phyloP scores from a whole-genome alignment of 1,284 basidiomycete genomes.

The Puccinia hordei region DNA sequence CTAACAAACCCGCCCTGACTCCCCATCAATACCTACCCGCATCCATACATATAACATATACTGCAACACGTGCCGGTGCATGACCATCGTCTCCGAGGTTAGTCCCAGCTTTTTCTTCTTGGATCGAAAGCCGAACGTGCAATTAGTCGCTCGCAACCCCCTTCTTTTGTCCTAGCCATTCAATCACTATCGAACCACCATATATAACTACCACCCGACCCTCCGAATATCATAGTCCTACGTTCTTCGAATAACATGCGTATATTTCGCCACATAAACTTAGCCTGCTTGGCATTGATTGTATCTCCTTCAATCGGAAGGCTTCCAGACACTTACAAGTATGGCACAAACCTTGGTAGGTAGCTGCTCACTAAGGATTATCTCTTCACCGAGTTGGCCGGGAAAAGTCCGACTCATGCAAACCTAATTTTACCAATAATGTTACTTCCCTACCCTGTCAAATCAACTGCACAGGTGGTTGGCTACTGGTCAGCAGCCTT shows the following conservation, averaged over 20 bases:
- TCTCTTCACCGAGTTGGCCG: neutral
- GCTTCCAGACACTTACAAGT: slow-evolving; percentile 26
- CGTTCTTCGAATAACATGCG: neutral
- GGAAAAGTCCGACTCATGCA: neutral
- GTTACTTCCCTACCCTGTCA: neutral
- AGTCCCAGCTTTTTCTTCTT: too few species aligned
- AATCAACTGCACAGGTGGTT: slow-evolving; percentile 29
- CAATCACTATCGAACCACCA: too few species aligned
- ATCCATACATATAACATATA: too few species aligned
- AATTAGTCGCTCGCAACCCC: too few species aligned
- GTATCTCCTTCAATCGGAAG: neutral
- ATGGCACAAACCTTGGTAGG: slow-evolving; percentile 31
- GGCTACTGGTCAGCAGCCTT: slow-evolving; percentile 35
- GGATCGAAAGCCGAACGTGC: too few species aligned
- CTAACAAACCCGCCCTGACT: too few species aligned
- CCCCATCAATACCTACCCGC: too few species aligned
- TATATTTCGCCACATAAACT: neutral
- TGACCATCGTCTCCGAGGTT: too few species aligned
- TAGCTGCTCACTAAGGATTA: neutral
- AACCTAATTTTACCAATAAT: neutral
- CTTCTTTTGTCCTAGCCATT: too few species aligned
- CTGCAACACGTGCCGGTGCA: too few species aligned
- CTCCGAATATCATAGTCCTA: too few species aligned
- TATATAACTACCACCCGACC: too few species aligned
- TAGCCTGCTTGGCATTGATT: slow-evolving; percentile 2